Conservation (phyloP, 352 stramenopile species). For the Globisporangium lucens region DNA sequence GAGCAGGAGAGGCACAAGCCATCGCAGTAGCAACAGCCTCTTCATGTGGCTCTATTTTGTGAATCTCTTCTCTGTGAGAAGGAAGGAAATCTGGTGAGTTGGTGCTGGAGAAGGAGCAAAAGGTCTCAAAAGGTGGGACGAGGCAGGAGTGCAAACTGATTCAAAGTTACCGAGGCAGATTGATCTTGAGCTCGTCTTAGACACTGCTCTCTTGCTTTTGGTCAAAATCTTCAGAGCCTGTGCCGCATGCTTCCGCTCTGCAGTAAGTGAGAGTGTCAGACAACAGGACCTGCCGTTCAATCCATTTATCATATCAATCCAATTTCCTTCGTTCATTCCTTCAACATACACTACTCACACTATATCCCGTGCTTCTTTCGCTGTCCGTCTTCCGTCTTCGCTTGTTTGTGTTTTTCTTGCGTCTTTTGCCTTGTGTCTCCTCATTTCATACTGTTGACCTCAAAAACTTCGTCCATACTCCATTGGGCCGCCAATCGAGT, state of each 20-base stretch:
- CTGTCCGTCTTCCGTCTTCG: background rate
- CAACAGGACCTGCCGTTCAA: slow-evolving; percentile 1
- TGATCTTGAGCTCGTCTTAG: background rate
- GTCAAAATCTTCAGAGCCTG: background rate
- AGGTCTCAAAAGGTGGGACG: background rate
- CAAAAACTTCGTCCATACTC: slow-evolving; percentile 19
- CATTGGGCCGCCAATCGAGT: slow-evolving; percentile 9
- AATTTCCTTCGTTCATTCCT: slow-evolving; percentile 10
- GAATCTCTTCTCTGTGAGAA: background rate
- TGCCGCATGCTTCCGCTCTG: background rate
- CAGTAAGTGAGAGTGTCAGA: background rate
- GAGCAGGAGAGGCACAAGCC: slow-evolving; percentile 12
- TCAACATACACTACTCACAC: slow-evolving; percentile 14
- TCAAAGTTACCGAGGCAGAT: background rate
- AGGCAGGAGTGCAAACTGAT: background rate
- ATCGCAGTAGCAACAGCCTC: slow-evolving; percentile 11
- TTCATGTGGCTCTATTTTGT: slow-evolving; percentile 1
- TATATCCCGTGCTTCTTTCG: slow-evolving; percentile 5
- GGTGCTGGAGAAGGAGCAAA: background rate
- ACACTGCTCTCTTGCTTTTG: background rate
- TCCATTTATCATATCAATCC: slow-evolving; percentile 19
- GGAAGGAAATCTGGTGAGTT: background rate
- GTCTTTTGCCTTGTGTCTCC: background rate
- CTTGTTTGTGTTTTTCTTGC: slow-evolving; percentile 11
- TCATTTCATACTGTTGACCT: slow-evolving; percentile 5